Percentiles rank a stretch among this genome's conserved stretches.
phyloP scores from a whole-genome alignment of 345 rosid species.

The Acer yangbiense region DNA sequence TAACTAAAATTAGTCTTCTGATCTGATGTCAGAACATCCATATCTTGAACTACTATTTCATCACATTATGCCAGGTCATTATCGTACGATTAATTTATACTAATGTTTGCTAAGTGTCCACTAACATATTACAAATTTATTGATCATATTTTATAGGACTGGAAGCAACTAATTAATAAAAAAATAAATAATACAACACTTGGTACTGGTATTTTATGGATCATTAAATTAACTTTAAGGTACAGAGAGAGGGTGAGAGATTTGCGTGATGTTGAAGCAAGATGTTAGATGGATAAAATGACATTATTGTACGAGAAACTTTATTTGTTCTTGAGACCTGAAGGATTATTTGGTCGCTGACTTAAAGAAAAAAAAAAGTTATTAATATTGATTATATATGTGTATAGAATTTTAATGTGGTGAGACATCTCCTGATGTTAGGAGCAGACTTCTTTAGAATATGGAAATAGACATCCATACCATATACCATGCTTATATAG shows the following conservation, averaged over 20 bases:
- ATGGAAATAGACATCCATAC: too few relatives aligned
- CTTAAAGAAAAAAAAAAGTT: not conserved
- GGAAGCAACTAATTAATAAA: too few relatives aligned
- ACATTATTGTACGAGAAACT: not conserved
- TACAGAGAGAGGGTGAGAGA: not conserved
- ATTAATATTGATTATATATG: too few relatives aligned
- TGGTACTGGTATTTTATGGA: too few relatives aligned
- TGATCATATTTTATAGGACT: too few relatives aligned
- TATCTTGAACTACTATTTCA: not conserved
- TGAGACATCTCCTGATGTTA: too few relatives aligned
- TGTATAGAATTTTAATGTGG: too few relatives aligned
- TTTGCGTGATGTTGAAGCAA: not conserved
- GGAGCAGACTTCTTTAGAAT: too few relatives aligned
- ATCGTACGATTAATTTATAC: not conserved
- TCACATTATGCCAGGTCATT: not conserved
- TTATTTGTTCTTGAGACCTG: not conserved
- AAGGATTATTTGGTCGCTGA: conserved; percentile 4
- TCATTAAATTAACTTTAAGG: not conserved
- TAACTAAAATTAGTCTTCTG: not conserved
- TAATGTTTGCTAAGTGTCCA: too few relatives aligned
- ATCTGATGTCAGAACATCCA: not conserved
- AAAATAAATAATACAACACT: too few relatives aligned
- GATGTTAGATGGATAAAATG: not conserved
- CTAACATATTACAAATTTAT: too few relatives aligned
- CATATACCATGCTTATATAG: too few relatives aligned